Evolutionary conservation across 2,329 filamentous ascomycete species (phyloP), one percentile per base, ranked within the genome.

Genomic region (Tetracladium maxilliforme): DNA sequence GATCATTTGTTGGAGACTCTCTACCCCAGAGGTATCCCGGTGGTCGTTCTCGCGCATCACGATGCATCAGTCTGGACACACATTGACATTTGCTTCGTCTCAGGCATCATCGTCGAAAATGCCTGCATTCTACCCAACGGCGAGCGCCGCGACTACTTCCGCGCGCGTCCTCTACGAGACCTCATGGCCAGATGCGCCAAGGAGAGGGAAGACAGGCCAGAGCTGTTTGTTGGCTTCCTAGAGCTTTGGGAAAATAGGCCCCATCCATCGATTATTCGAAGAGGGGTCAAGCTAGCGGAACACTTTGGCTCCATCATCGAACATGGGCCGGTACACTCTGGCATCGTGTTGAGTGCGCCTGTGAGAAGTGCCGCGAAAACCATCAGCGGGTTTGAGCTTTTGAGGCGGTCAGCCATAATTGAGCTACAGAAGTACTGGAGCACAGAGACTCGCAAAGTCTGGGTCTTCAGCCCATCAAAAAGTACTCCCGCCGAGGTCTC

Each of bases 101-200:
- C 41, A 3, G 56, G 56, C 4, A 27, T 57, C 19, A 45, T 58
- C 23, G 43, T 56, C 17, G 45, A 52, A 26, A 58, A 56, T 32
- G 54, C 47, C 6, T 49, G 48, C 7, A 55, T 58, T 10, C 39
- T 53, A 6, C 38, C 42, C 6, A 45, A 51, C 23, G 56, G 56
- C 4, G 40, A 51, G 22, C 42, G 50, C 12, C 42, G 52, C 12
- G 53, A 60, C 30, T 60, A 52, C 33, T 59, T 58, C 33, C 48
- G 52, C 23, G 48, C 53, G 14, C 27, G 37, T 8, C 30, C 41
- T 4, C 44, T 57, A 24, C 45, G 52, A 11, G 33, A 40, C 3
- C 30, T 40, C 19, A 43, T 51, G 36, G 24, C 35, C 4, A 32
- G 34, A 11, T 49, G 43, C 19, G 38, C 30, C 17, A 34, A 39